Percentiles rank a stretch among this genome's conserved stretches.
Evolutionary conservation across 306 rosid species (phyloP).

Genomic region (Glycyrrhiza uralensis): DNA sequence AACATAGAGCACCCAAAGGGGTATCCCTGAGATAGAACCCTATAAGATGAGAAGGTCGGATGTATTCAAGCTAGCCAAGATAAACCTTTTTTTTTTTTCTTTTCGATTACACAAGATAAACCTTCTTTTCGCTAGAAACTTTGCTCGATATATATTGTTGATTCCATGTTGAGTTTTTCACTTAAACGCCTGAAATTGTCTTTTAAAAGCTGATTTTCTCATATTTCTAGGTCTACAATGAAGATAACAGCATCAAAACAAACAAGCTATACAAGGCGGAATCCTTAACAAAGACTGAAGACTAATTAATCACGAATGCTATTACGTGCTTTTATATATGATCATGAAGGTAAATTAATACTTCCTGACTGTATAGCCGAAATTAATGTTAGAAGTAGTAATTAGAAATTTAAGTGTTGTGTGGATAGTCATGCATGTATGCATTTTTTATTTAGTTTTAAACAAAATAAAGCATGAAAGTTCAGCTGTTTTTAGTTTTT

Average conservation of each 20-base stretch:
- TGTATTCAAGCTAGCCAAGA: no score
- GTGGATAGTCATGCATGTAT: not conserved
- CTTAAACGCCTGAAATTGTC: not conserved
- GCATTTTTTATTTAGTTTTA: not conserved
- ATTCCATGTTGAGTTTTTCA: no score
- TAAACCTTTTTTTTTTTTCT: no score
- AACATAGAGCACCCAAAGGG: no score
- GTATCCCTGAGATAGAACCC: no score
- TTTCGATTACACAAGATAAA: no score
- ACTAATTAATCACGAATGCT: not conserved
- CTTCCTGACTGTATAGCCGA: not conserved
- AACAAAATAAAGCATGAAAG: not conserved
- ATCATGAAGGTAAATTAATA: not conserved
- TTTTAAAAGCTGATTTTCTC: no score
- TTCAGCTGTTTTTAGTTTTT: not conserved
- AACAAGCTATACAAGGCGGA: not conserved
- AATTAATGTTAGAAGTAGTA: not conserved
- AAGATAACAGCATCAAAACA: not conserved
- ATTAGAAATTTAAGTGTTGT: not conserved
- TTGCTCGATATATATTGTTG: no score
- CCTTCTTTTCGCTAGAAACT: no score
- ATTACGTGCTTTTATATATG: not conserved
- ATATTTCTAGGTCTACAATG: not conserved
- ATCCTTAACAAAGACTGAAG: not conserved
- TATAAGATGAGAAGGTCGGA: no score